A percentile compares a stretch with the other conserved stretches of the same genome.
Conservation (phyloP, 805 yeast species). For the Priceomyces carsonii region DNA sequence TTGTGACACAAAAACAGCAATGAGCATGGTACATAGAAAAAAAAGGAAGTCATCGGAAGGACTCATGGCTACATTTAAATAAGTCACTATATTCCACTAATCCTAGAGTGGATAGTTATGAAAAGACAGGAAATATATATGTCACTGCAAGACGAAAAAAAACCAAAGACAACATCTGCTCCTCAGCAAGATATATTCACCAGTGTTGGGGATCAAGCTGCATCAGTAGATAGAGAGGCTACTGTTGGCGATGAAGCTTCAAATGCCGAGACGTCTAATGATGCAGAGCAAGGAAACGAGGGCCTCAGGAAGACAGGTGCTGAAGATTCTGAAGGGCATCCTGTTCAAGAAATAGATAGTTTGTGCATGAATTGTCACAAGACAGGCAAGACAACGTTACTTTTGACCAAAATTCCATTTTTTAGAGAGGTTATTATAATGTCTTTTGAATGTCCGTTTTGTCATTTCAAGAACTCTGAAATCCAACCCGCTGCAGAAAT, state of each 20-base stretch:
- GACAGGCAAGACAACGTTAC: constrained; percentile 78
- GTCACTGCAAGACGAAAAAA: constrained; percentile 11
- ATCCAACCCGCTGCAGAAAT: constrained; percentile 94
- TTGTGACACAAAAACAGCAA: no score
- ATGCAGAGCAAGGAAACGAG: constrained; percentile 12
- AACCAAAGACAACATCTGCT: no score
- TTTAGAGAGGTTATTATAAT: constrained; percentile 88
- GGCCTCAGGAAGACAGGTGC: constrained; percentile 69
- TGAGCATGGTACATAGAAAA: no score
- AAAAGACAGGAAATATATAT: constrained; percentile 18
- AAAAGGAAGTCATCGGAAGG: no score
- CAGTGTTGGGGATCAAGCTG: constrained; percentile 12
- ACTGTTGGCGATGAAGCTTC: constrained; percentile 45
- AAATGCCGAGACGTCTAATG: constrained; percentile 24
- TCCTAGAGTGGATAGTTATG: constrained; percentile 14
- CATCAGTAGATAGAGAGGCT: no score
- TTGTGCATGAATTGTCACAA: constrained; percentile 94
- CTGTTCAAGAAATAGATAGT: constrained; percentile 93
- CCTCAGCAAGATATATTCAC: constrained; percentile 3
- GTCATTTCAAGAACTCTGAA: constrained; percentile 88
- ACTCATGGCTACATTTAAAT: no score
- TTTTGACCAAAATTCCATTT: constrained; percentile 86
- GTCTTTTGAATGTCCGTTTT: constrained; percentile 96
- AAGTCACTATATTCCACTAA: no score
- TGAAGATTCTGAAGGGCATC: constrained; percentile 82